Evolutionary conservation across 805 yeast species (phyloP), one percentile per base, ranked within the genome.

Genomic region (Candida wancherniae): DNA sequence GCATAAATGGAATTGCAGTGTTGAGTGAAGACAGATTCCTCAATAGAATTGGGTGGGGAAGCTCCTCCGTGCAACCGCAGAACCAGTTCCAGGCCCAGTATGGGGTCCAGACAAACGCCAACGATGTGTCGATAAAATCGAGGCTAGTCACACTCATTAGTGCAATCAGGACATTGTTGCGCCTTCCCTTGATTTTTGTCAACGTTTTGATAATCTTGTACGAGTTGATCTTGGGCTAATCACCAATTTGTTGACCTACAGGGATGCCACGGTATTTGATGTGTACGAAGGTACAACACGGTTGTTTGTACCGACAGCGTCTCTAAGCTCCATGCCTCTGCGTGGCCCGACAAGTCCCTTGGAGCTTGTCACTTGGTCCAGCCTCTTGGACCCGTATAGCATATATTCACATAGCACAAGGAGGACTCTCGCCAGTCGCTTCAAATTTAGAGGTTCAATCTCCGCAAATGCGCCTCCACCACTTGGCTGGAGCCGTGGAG

Each of bases 11-110:
- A 0, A 72, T 84, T 17, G 92, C 92, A 0, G 80, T 84, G 20
- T 68, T 84, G 31, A 81, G 82, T 51, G 94, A 84, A 47, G 92
- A 84, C 48, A 62, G 94, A 36, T 84, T 84, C 48, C 63, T 84
- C 37, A 77, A 78, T 47, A 65, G 94, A 58, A 73, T 51, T 20
- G 67, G 62, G 15, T 62, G 59, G 62, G 61, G 57, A 7, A 39
- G 42, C 17, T 36, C 46, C 9, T 28, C 40, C 3, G 31, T 31
- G 9, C 30, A 30, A 24, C 36, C 39, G 3, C 42, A 34, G 13
- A 38, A 32, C 28, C 55, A 49, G 29, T 45, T 35, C 35, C 39
- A 43, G 42, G 24, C 31, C n/a, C 51, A 39, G 34, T 51, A 38
- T 40, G 47, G 50, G 57, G 74, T 75, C 24, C 78, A 77, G 11